Evolutionary conservation across 441 rosid species (phyloP).

Genomic region (Hypseocharis bilobata): DNA sequence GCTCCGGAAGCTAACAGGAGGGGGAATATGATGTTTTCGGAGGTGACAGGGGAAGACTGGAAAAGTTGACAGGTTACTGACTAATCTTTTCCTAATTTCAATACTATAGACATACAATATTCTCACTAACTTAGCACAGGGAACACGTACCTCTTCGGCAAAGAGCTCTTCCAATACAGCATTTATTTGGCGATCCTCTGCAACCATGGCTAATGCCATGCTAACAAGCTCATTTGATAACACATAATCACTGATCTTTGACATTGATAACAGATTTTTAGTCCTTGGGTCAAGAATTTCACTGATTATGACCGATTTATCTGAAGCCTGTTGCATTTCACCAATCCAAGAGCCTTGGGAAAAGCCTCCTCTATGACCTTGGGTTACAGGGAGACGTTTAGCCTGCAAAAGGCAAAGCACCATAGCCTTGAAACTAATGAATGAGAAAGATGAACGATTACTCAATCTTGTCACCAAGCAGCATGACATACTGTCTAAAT

Average conservation of each 20-base stretch:
- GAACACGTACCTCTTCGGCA: conserved; percentile 53
- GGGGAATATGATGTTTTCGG: too few relatives aligned
- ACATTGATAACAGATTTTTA: conserved; percentile 52
- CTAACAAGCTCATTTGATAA: conserved; percentile 69
- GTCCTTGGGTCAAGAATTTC: conserved; percentile 72
- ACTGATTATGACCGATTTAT: conserved; percentile 56
- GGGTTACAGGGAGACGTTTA: conserved; percentile 54
- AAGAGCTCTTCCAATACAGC: conserved; percentile 60
- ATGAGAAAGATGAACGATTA: background rate
- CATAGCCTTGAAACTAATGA: conserved; percentile 6
- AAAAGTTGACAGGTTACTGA: too few relatives aligned
- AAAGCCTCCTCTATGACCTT: conserved; percentile 37
- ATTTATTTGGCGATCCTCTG: conserved; percentile 68
- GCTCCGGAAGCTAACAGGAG: too few relatives aligned
- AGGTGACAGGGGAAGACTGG: too few relatives aligned
- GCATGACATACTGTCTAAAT: too few relatives aligned
- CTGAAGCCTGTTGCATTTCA: conserved; percentile 75
- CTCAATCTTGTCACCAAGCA: too few relatives aligned
- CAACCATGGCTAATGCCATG: conserved; percentile 78
- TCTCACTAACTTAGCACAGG: background rate
- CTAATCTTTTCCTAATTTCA: too few relatives aligned
- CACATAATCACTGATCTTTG: conserved; percentile 66
- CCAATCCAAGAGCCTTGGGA: conserved; percentile 64
- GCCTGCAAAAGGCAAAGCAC: conserved; percentile 34
- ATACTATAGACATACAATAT: background rate